These are phyloP conservation scores for Dioszegia crocea DNA, from an alignment of 768 basidiomycete genomes.

Conservation along the genomic window DNA sequence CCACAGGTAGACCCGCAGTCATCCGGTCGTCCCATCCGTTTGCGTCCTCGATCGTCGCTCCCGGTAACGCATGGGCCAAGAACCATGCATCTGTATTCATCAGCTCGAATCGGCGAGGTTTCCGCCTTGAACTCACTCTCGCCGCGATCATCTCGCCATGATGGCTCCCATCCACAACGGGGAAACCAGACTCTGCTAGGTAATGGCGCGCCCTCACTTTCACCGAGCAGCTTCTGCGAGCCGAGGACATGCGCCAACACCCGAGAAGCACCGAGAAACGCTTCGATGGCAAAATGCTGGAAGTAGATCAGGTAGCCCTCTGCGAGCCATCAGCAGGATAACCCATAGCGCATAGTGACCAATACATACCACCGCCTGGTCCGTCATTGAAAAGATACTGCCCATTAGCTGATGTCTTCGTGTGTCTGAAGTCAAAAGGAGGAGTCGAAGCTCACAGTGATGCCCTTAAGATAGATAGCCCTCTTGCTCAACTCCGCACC, in stretches of 20 bases:
- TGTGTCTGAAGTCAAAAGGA: too few relatives aligned
- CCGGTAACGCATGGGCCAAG: constrained; percentile 31
- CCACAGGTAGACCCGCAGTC: constrained; percentile 24
- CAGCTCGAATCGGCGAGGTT: not conserved
- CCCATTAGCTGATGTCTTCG: not conserved
- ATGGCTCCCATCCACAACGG: constrained; percentile 24
- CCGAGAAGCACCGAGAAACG: constrained; percentile 34
- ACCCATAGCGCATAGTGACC: not conserved
- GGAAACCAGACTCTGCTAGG: constrained; percentile 36
- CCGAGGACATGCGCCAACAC: constrained; percentile 14
- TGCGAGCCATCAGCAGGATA: not conserved
- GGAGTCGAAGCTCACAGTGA: constrained; percentile 32
- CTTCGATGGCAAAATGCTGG: constrained; percentile 36
- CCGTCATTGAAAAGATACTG: constrained; percentile 41
- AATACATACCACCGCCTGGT: constrained; percentile 21
- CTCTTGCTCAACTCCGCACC: constrained; percentile 30
- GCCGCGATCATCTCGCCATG: constrained; percentile 26
- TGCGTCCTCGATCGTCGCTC: constrained; percentile 37
- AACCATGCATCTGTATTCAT: constrained; percentile 37
- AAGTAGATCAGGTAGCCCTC: constrained; percentile 10
- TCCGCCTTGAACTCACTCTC: constrained; percentile 17
- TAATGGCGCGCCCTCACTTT: not conserved
- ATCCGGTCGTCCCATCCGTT: constrained; percentile 32
- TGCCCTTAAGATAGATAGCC: constrained; percentile 26
- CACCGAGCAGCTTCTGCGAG: not conserved